Evolutionary conservation across 768 basidiomycete genomes (phyloP).

Genomic region (Mycena olivaceomarginata): DNA sequence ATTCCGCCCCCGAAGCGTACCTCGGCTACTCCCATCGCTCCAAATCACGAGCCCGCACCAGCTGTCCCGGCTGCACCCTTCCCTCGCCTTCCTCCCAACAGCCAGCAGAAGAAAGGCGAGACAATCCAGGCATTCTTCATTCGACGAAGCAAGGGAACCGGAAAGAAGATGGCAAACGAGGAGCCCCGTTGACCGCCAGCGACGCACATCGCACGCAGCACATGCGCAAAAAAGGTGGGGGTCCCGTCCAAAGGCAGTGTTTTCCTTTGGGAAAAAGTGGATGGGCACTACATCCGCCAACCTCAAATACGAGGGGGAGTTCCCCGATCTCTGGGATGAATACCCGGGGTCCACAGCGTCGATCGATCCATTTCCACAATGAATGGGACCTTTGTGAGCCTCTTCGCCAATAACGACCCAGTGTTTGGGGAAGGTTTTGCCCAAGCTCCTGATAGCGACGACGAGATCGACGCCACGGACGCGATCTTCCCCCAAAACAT

Average conservation of each 20-base stretch:
- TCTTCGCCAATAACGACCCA: neutral
- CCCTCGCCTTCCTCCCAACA: constrained; percentile 13
- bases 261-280: constrained; percentile 11
- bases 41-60: neutral
- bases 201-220: constrained; percentile 2
- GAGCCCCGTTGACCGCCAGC: neutral
- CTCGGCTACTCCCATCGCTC: neutral
- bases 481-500: constrained; percentile 1
- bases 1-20: neutral
- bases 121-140: constrained; percentile 16
- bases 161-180: constrained; percentile 12
- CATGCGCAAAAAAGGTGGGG: neutral
- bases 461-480: neutral
- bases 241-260: neutral
- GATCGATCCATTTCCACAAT: neutral
- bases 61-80: neutral
- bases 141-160: neutral
- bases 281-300: constrained; percentile 10
- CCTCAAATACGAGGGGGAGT: neutral
- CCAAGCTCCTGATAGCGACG: neutral
- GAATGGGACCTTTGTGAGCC: constrained; percentile 19
- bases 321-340: neutral
- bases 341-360: constrained; percentile 6
- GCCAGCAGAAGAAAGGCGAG: neutral
- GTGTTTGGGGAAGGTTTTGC: neutral